Conservation (phyloP, 2,329 filamentous ascomycete genomes). For the Penicillium sp. region DNA sequence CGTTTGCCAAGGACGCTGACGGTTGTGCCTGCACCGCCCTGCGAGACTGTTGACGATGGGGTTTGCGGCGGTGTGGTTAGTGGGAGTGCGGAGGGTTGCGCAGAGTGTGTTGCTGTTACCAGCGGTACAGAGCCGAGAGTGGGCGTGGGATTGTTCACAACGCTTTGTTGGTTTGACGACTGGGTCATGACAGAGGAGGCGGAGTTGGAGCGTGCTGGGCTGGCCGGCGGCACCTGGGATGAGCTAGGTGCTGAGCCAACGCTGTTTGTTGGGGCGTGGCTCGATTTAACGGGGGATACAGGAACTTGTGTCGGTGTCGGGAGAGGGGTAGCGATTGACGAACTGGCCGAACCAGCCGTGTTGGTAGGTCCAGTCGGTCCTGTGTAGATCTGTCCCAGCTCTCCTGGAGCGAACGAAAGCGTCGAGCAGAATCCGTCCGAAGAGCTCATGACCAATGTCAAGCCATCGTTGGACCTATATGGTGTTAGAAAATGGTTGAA, state of each 20-base stretch:
- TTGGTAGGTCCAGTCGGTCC: conserved; percentile 37
- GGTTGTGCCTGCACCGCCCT: conserved; percentile 56
- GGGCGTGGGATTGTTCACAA: conserved; percentile 73
- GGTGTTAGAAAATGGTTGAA: conserved; percentile 26
- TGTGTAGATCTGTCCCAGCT: conserved; percentile 79
- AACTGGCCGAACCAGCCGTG: conserved; percentile 39
- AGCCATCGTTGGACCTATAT: conserved; percentile 69
- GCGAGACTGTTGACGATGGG: conserved; percentile 55
- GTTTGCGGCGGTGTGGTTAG: conserved; percentile 90
- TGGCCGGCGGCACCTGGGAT: conserved; percentile 61
- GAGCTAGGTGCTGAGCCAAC: conserved; percentile 57
- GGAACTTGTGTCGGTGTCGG: conserved; percentile 64
- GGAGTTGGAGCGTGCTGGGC: conserved; percentile 81
- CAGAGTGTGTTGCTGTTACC: conserved; percentile 70
- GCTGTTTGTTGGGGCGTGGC: conserved; percentile 52
- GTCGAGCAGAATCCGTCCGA: conserved; percentile 97
- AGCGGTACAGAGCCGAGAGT: conserved; percentile 74
- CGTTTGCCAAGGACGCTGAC: conserved; percentile 57
- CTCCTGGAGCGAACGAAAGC: conserved; percentile 76
- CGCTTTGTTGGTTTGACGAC: conserved; percentile 44
- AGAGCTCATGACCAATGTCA: conserved; percentile 87
- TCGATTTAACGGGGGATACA: conserved; percentile 56
- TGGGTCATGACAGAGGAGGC: conserved; percentile 73
- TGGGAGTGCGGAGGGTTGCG: conserved; percentile 55
- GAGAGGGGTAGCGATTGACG: conserved; percentile 64